These are phyloP conservation scores for Aspergillus neoniger DNA, from an alignment of 2,329 filamentous ascomycete species.

Conservation along the genomic window DNA sequence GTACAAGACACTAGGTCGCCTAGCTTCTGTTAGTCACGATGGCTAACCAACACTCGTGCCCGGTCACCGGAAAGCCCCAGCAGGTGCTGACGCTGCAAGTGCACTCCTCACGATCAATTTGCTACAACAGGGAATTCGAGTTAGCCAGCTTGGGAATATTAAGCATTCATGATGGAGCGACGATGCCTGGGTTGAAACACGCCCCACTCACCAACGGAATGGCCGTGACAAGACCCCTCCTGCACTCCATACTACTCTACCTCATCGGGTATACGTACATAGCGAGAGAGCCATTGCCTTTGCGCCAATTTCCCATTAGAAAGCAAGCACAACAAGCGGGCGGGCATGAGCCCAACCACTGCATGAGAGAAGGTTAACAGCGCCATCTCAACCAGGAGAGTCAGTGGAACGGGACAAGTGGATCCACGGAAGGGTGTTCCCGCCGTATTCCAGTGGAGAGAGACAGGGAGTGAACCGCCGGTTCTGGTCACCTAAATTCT, in stretches of 20 bases:
- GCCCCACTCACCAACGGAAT: not conserved
- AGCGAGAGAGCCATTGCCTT: not conserved
- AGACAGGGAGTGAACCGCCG: not conserved
- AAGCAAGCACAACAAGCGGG: not conserved
- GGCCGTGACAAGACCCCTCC: too few relatives aligned
- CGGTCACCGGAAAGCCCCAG: not conserved
- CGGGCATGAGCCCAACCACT: not conserved
- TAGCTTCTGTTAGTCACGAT: not conserved
- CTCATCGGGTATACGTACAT: constrained; percentile 1
- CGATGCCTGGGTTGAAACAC: not conserved
- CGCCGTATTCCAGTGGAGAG: constrained; percentile 3
- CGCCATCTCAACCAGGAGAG: not conserved
- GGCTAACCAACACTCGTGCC: not conserved
- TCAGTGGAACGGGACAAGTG: constrained; percentile 13
- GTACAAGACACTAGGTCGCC: not conserved
- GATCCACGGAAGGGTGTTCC: constrained; percentile 19
- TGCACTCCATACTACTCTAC: not conserved
- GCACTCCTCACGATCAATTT: not conserved
- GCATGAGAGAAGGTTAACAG: not conserved
- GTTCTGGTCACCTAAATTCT: not conserved
- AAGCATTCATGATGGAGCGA: constrained; percentile 11
- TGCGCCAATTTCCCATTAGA: not conserved
- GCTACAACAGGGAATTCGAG: not conserved
- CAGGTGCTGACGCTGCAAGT: not conserved
- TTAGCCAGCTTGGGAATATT: constrained; percentile 9